These are phyloP conservation scores for Blastobotrys indianensis DNA, from an alignment of 1,139 yeast species.

Conservation along the genomic window DNA sequence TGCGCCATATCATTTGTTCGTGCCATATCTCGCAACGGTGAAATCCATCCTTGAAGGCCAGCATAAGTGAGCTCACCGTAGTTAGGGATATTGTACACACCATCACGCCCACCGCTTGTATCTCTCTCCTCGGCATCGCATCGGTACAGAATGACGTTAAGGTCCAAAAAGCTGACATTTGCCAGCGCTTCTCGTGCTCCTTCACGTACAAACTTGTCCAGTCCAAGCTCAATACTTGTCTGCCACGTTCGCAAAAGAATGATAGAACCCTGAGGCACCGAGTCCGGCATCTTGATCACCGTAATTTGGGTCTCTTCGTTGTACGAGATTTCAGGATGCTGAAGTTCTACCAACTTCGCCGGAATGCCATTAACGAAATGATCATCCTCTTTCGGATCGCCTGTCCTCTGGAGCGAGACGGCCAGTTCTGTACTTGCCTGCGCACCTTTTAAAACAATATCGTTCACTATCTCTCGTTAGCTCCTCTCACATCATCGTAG, in stretches of 20 bases:
- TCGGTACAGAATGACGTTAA: conserved; percentile 68
- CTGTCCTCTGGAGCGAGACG: conserved; percentile 48
- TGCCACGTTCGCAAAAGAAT: conserved; percentile 69
- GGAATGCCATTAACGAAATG: conserved; percentile 54
- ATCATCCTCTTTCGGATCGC: conserved; percentile 43
- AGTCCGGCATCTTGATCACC: conserved; percentile 47
- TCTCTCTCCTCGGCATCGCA: conserved; percentile 89
- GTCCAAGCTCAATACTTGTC: conserved; percentile 49
- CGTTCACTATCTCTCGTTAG: conserved; percentile 48
- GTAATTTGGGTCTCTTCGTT: conserved; percentile 39
- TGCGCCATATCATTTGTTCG: conserved; percentile 73
- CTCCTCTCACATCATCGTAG: not conserved
- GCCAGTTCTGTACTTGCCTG: conserved; percentile 56
- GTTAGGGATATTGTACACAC: conserved; percentile 68
- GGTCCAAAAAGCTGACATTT: conserved; percentile 56
- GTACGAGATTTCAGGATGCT: conserved; percentile 44
- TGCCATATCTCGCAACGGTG: conserved; percentile 58
- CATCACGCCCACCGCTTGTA: conserved; percentile 61
- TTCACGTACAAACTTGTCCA: conserved; percentile 58
- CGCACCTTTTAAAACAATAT: conserved; percentile 62
- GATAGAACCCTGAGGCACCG: conserved; percentile 86
- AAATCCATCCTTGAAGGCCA: conserved; percentile 90
- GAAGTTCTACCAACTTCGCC: conserved; percentile 50
- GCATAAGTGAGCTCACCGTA: conserved; percentile 74
- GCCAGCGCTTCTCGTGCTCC: conserved; percentile 74